These are phyloP conservation scores for Knoxia roxburghii DNA, from an alignment of 257 asterid species.

Conservation along the genomic window DNA sequence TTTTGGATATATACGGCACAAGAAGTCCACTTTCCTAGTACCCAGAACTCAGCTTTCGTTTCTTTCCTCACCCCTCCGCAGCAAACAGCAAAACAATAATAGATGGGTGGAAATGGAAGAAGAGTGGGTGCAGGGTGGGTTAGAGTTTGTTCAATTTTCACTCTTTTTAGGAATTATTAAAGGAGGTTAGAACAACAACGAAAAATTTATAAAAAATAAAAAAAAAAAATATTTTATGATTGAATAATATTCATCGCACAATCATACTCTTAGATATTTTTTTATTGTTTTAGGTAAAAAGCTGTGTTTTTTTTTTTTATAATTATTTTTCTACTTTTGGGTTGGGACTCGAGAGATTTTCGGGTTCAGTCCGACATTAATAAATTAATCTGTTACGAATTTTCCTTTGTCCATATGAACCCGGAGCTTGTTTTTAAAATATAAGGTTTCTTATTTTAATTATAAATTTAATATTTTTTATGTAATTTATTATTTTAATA, in stretches of 20 bases:
- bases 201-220: neutral
- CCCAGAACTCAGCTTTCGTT: neutral
- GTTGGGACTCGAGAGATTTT: no score
- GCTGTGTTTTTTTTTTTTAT: neutral
- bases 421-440: no score
- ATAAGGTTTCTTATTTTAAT: no score
- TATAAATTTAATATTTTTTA: no score
- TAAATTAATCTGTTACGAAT: no score
- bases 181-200: no score
- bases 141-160: constrained; percentile 2
- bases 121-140: constrained; percentile 22
- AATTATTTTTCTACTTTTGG: no score
- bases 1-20: neutral
- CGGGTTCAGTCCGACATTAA: no score
- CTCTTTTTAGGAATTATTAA: constrained; percentile 1
- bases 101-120: constrained; percentile 21
- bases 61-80: neutral
- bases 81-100: constrained; percentile 6
- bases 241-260: constrained; percentile 7
- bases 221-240: neutral
- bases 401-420: no score
- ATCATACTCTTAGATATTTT: neutral
- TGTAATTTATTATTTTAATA: no score
- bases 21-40: neutral
- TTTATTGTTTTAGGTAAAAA: constrained; percentile 1